These are phyloP conservation scores for Cercospora janseana DNA, from an alignment of 2,329 filamentous ascomycete species.

Conservation along the genomic window DNA sequence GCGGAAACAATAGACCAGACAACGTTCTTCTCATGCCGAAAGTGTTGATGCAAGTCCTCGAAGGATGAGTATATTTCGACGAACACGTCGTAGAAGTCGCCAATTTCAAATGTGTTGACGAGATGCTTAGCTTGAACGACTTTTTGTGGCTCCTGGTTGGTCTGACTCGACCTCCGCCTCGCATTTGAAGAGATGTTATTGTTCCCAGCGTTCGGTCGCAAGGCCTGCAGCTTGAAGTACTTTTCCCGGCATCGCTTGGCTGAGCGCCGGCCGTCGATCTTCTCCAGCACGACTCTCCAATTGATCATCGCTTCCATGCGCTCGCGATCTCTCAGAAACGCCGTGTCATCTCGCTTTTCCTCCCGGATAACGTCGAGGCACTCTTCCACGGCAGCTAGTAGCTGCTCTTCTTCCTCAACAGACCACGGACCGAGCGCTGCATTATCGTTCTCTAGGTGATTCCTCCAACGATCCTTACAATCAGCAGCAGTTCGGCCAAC, in stretches of 20 bases:
- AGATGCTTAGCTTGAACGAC: slow-evolving; percentile 23
- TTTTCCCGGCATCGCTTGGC: slow-evolving; percentile 67
- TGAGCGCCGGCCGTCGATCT: slow-evolving; percentile 61
- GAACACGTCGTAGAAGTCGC: slow-evolving; percentile 45
- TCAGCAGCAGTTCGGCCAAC: slow-evolving; percentile 66
- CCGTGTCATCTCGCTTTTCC: slow-evolving; percentile 33
- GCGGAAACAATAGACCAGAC: slow-evolving; percentile 37
- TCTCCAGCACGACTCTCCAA: slow-evolving; percentile 63
- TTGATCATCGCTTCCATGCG: slow-evolving; percentile 58
- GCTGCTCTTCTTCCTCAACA: slow-evolving; percentile 56
- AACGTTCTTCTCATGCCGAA: slow-evolving; percentile 36
- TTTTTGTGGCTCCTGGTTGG: slow-evolving; percentile 12
- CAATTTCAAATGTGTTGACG: slow-evolving; percentile 40
- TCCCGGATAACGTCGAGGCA: slow-evolving; percentile 50
- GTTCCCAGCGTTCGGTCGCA: slow-evolving; percentile 29
- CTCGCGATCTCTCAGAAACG: slow-evolving; percentile 38
- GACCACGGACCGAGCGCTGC: slow-evolving; percentile 59
- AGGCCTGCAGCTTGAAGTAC: slow-evolving; percentile 57
- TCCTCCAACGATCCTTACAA: slow-evolving; percentile 67
- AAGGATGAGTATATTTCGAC: slow-evolving; percentile 36
- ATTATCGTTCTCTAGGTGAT: slow-evolving; percentile 60
- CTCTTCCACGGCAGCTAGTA: slow-evolving; percentile 55
- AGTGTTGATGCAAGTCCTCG: slow-evolving; percentile 27
- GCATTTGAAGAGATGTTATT: slow-evolving; percentile 2
- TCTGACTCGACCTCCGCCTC: background rate